Percentiles rank a stretch among this genome's conserved stretches.
Conservation (phyloP, 805 yeast species). For the Schizosaccharomyces octosporus region DNA sequence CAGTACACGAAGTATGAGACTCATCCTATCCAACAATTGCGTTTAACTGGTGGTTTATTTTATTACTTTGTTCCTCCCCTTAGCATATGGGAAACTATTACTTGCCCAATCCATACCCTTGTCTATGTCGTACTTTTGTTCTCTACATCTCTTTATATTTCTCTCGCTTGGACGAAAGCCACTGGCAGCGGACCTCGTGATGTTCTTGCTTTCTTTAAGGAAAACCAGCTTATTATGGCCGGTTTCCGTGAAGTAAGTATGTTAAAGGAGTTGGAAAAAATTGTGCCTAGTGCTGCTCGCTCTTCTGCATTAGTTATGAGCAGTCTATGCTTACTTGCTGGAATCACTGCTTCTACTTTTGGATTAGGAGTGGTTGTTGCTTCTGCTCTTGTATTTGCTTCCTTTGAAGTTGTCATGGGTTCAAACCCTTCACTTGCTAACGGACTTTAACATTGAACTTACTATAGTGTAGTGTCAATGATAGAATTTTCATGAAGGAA, state of each 20-base stretch:
- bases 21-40: slow-evolving; percentile 21
- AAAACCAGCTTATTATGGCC: slow-evolving; percentile 86
- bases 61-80: slow-evolving; percentile 92
- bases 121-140: slow-evolving; percentile 61
- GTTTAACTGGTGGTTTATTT: slow-evolving; percentile 66
- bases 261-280: slow-evolving; percentile 74
- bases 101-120: slow-evolving; percentile 74
- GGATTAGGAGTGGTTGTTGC: neutral
- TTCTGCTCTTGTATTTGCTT: neutral
- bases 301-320: slow-evolving; percentile 97
- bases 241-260: slow-evolving; percentile 87
- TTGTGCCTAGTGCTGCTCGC: slow-evolving; percentile 96
- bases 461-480: neutral
- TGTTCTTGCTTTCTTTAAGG: slow-evolving; percentile 91
- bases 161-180: slow-evolving; percentile 95
- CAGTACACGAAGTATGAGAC: neutral
- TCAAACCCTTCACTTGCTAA: neutral
- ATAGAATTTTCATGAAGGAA: neutral
- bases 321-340: slow-evolving; percentile 76
- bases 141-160: slow-evolving; percentile 77
- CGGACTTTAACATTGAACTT: neutral
- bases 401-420: neutral
- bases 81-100: slow-evolving; percentile 55
- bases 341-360: slow-evolving; percentile 24
- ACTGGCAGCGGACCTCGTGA: slow-evolving; percentile 89